Evolutionary conservation across 306 rosid species (phyloP).

Genomic region (Lablab purpureus): DNA sequence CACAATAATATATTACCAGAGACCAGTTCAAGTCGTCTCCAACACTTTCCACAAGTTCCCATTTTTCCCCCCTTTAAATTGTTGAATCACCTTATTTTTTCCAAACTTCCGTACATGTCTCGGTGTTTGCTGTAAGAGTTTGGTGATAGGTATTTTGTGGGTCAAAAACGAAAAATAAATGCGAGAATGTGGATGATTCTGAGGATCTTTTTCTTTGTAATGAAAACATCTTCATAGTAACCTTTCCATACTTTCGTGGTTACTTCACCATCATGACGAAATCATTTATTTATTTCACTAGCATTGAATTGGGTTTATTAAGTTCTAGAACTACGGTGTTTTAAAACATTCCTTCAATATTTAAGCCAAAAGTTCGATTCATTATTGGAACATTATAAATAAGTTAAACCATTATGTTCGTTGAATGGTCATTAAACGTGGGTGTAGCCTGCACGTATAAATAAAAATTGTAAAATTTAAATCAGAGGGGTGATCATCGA

Average conservation of each 20-base stretch:
- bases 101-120: not conserved
- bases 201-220: not conserved
- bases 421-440: constrained; percentile 29
- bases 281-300: not conserved
- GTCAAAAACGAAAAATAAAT: not conserved
- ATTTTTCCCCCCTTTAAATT: not conserved
- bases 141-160: not conserved
- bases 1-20: not conserved
- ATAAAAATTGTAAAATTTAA: not conserved
- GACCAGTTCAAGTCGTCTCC: not conserved
- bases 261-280: not conserved
- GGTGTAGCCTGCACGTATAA: not conserved
- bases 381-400: not conserved
- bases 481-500: not conserved
- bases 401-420: not conserved
- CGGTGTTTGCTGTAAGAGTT: not conserved
- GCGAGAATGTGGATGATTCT: not conserved
- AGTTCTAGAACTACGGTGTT: not conserved
- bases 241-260: not conserved
- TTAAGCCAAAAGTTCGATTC: not conserved
- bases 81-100: not conserved
- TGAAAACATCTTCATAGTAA: not conserved
- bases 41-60: not conserved
- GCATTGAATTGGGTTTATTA: not conserved
- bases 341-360: not conserved